Evolutionary conservation across 768 basidiomycete species (phyloP).

Genomic region (Floccularia luteovirens): DNA sequence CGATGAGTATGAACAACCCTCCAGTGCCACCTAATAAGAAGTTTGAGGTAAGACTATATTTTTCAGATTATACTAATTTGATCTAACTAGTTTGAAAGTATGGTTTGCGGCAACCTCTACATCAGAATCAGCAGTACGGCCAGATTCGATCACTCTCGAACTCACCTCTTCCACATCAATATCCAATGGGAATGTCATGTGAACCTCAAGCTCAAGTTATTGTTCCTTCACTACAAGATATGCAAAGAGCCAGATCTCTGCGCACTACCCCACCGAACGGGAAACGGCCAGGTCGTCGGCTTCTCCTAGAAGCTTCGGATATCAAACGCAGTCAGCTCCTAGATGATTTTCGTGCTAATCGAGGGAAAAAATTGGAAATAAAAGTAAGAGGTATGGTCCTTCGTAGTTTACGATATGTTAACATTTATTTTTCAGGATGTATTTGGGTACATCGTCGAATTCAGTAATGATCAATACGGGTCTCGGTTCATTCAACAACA

Average conservation of each 20-base stretch:
- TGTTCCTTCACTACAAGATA: no score
- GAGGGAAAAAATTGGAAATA: slow-evolving; percentile 75
- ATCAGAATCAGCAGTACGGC: no score
- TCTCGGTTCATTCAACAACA: slow-evolving; percentile 96
- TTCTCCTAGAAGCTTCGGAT: no score
- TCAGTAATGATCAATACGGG: slow-evolving; percentile 93
- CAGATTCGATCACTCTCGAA: no score
- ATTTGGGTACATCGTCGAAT: slow-evolving; percentile 79
- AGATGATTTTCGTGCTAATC: slow-evolving; percentile 82
- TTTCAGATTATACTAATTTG: slow-evolving; percentile 14
- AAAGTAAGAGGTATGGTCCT: slow-evolving; percentile 37
- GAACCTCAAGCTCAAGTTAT: no score
- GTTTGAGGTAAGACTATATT: slow-evolving; percentile 4
- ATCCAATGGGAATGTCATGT: no score
- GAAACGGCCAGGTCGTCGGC: no score
- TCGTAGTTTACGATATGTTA: slow-evolving; percentile 2
- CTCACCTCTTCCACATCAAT: no score
- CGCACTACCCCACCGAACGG: no score
- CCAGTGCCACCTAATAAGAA: slow-evolving; percentile 1
- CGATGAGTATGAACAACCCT: background rate
- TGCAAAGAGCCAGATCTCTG: no score
- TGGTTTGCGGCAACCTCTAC: no score
- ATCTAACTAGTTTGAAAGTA: slow-evolving; percentile 16
- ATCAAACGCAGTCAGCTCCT: slow-evolving; percentile 72
- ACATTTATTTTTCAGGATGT: slow-evolving; percentile 58